Percentiles rank a stretch among this genome's conserved stretches.
phyloP scores from a whole-genome alignment of 768 basidiomycete species.

The Psilocybe cubensis region DNA sequence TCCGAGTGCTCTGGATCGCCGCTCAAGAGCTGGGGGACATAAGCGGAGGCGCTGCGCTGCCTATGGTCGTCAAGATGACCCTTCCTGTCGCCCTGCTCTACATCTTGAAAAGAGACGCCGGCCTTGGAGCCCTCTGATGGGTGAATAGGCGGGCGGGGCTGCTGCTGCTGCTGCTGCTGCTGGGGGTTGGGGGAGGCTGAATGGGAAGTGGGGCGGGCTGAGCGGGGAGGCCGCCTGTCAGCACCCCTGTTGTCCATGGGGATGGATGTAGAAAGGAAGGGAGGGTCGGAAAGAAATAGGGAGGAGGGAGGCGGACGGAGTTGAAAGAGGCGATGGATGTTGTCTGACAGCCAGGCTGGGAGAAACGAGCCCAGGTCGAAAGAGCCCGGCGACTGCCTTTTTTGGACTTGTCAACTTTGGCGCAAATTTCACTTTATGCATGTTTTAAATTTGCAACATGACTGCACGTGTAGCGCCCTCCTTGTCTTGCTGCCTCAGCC shows the following conservation, averaged over 20 bases:
- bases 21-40: conserved; percentile 33
- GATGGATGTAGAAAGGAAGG: conserved; percentile 12
- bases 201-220: conserved; percentile 49
- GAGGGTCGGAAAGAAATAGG: conserved; percentile 18
- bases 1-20: conserved; percentile 46
- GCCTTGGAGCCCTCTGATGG: conserved; percentile 40
- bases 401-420: conserved; percentile 15
- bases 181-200: conserved; percentile 42
- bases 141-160: conserved; percentile 33
- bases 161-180: conserved; percentile 35
- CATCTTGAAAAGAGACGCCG: conserved; percentile 71
- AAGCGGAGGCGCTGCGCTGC: conserved; percentile 49
- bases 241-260: conserved; percentile 45
- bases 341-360: conserved; percentile 26
- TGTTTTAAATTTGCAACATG: background rate
- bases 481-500: no score
- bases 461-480: no score
- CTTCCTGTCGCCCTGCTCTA: conserved; percentile 71
- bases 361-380: conserved; percentile 11
- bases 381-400: conserved; percentile 19
- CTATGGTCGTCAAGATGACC: conserved; percentile 59
- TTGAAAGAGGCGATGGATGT: conserved; percentile 20
- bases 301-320: conserved; percentile 25
- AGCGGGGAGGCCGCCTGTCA: conserved; percentile 57
- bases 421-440: conserved; percentile 6